Evolutionary conservation across 306 rosid genomes (phyloP).

Genomic region (Cucurbita pepo): DNA sequence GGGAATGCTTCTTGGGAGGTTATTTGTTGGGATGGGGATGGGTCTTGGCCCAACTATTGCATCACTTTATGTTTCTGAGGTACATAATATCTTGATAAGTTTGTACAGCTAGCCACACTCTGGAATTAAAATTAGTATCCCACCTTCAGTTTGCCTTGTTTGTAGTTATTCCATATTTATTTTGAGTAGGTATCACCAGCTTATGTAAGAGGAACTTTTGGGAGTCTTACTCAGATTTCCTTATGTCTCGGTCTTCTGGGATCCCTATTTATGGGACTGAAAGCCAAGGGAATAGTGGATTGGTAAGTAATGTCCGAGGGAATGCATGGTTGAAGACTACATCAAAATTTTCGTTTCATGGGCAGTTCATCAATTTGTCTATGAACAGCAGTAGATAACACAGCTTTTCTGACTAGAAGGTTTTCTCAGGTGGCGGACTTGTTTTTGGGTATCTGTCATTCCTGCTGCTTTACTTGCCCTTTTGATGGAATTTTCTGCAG

Average conservation of each 20-base stretch:
- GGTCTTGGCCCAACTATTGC: slow-evolving; percentile 85
- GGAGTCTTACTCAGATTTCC: slow-evolving; percentile 83
- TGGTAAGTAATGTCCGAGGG: slow-evolving; percentile 34
- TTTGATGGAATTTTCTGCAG: slow-evolving; percentile 75
- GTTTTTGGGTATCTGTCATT: slow-evolving; percentile 73
- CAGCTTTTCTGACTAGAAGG: neutral
- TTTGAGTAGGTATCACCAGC: slow-evolving; percentile 72
- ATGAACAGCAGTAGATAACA: neutral
- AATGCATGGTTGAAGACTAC: slow-evolving; percentile 5
- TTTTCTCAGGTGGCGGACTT: slow-evolving; percentile 83
- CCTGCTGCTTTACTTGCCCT: slow-evolving; percentile 71
- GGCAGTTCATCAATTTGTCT: neutral
- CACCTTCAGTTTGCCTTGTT: neutral
- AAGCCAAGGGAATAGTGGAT: slow-evolving; percentile 63
- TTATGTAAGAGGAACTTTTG: slow-evolving; percentile 82
- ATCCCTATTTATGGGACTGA: slow-evolving; percentile 74
- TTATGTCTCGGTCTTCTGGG: slow-evolving; percentile 85
- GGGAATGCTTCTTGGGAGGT: slow-evolving; percentile 94
- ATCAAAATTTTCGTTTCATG: neutral
- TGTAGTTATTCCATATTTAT: slow-evolving; percentile 5
- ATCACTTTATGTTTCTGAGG: slow-evolving; percentile 83
- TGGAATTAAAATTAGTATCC: neutral
- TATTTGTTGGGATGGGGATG: slow-evolving; percentile 90
- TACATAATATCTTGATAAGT: slow-evolving; percentile 10
- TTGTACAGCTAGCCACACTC: neutral